These are phyloP conservation scores for Globisporangium echinulatum DNA, from an alignment of 352 stramenopile species.

Conservation along the genomic window DNA sequence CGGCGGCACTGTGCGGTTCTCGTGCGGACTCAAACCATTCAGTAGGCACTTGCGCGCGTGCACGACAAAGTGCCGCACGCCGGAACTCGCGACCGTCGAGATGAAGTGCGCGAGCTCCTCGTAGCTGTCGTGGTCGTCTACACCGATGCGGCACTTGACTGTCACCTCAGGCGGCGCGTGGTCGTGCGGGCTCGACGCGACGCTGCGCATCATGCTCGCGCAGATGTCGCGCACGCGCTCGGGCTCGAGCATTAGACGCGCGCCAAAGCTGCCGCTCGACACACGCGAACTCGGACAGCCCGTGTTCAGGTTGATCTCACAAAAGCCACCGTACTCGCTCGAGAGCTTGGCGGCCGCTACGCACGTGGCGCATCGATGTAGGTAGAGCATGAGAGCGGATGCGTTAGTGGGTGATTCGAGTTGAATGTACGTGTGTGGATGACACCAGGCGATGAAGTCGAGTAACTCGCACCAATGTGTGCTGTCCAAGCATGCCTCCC, in stretches of 20 bases:
- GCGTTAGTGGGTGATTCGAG: too few relatives aligned
- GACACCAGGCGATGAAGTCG: too few relatives aligned
- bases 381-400: too few relatives aligned
- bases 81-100: too few relatives aligned
- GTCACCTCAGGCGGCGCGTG: conserved; percentile 66
- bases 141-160: conserved; percentile 98
- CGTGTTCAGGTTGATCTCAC: conserved; percentile 96
- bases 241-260: conserved; percentile 96
- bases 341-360: conserved; percentile 62
- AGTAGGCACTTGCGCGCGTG: too few relatives aligned
- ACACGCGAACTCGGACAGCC: conserved; percentile 89
- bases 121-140: conserved; percentile 93
- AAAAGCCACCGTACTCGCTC: conserved; percentile 84
- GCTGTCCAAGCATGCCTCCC: too few relatives aligned
- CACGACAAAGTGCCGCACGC: too few relatives aligned
- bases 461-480: too few relatives aligned
- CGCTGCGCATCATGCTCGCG: conserved; percentile 68
- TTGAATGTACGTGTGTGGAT: not conserved
- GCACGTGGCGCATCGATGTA: too few relatives aligned
- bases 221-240: conserved; percentile 92
- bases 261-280: conserved; percentile 91
- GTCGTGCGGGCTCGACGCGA: conserved; percentile 14
- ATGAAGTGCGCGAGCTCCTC: conserved; percentile 93
- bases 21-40: too few relatives aligned
- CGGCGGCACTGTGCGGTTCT: too few relatives aligned